phyloP scores from a whole-genome alignment of 352 stramenopile genomes.

The Ophiocytium majus region DNA sequence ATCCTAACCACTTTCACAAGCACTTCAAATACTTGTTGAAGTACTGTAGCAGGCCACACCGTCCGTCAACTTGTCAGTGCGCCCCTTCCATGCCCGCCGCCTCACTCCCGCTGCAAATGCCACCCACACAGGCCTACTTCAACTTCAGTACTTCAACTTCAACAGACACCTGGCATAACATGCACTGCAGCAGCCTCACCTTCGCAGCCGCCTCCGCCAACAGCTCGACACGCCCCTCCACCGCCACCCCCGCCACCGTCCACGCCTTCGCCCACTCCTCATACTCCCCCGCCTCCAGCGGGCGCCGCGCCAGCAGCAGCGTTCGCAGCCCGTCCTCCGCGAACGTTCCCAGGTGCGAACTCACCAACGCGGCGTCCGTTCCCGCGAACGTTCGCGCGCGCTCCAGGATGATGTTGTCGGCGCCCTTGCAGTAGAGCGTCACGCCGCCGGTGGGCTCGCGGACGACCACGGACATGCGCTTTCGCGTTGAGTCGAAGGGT shows the following conservation, averaged over 20 bases:
- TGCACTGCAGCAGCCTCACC: conserved; percentile 31
- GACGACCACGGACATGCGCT: conserved; percentile 87
- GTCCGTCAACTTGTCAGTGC: too few relatives aligned
- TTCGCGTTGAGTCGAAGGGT: conserved; percentile 84
- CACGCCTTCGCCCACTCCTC: conserved; percentile 41
- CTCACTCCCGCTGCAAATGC: too few relatives aligned
- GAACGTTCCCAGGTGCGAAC: conserved; percentile 61
- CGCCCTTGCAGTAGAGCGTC: conserved; percentile 64
- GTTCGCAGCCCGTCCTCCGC: conserved; percentile 61
- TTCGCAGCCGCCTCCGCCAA: conserved; percentile 70
- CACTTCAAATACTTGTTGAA: too few relatives aligned
- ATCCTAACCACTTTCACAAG: too few relatives aligned
- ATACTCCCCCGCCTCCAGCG: conserved; percentile 32
- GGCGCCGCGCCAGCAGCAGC: conserved; percentile 57
- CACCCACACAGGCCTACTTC: too few relatives aligned
- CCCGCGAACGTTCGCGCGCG: conserved; percentile 63
- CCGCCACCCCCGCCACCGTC: conserved; percentile 58
- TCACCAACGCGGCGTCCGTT: conserved; percentile 56
- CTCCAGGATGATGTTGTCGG: conserved; percentile 85
- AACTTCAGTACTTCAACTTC: too few relatives aligned
- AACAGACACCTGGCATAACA: neutral
- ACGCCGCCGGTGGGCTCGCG: conserved; percentile 57
- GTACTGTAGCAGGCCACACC: too few relatives aligned
- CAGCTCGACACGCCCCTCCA: conserved; percentile 75
- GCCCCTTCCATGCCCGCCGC: too few relatives aligned